phyloP scores from a whole-genome alignment of 306 rosid species.

The Begonia peltatifolia region DNA sequence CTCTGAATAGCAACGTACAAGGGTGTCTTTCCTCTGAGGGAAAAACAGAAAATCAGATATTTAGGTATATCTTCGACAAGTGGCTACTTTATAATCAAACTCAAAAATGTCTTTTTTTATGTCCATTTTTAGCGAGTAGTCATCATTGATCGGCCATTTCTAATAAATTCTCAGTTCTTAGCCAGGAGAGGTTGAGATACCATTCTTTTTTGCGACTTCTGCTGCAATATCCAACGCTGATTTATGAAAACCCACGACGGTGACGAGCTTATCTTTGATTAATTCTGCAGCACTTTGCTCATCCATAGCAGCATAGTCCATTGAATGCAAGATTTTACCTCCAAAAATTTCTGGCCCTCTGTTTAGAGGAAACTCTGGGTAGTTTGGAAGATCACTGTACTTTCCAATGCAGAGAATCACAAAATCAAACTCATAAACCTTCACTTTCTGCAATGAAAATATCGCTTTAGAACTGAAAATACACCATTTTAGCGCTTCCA shows the following conservation, averaged over 20 bases:
- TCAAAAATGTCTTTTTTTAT: too few species aligned
- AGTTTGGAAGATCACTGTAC: constrained; percentile 13
- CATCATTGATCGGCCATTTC: too few species aligned
- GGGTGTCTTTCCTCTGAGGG: constrained; percentile 8
- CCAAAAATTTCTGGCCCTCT: constrained; percentile 9
- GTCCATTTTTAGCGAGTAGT: too few species aligned
- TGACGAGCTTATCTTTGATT: constrained; percentile 9
- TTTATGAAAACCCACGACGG: constrained; percentile 10
- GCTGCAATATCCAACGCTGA: constrained; percentile 16
- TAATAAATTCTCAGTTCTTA: not conserved
- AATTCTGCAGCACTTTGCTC: constrained; percentile 7
- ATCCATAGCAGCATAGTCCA: constrained; percentile 15
- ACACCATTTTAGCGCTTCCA: too few species aligned
- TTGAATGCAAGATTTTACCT: constrained; percentile 9
- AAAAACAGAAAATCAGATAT: not conserved
- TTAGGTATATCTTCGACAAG: too few species aligned
- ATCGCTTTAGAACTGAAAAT: too few species aligned
- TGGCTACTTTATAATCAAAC: too few species aligned
- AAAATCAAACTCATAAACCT: constrained; percentile 15
- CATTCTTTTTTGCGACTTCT: constrained; percentile 9
- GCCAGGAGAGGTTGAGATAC: not conserved
- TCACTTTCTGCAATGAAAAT: too few species aligned
- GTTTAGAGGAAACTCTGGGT: constrained; percentile 5
- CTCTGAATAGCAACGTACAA: constrained; percentile 8
- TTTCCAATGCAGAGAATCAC: constrained; percentile 11